Evolutionary conservation across 352 stramenopile genomes (phyloP).

Genomic region (Phytophthora citricola): DNA sequence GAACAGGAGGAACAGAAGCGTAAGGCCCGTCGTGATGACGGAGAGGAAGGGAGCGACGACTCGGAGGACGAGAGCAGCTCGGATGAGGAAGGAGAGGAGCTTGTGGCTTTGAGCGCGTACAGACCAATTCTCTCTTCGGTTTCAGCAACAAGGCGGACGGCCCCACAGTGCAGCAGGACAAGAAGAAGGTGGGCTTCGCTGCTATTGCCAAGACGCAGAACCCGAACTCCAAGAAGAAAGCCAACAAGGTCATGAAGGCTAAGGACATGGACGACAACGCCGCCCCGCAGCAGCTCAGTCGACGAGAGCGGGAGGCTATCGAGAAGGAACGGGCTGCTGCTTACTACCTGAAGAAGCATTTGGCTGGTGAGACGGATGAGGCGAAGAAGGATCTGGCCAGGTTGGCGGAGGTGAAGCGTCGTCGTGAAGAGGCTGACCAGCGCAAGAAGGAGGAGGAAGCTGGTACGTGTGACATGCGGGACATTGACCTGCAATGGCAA

Average conservation of each 20-base stretch:
- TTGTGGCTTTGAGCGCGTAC: slow-evolving; percentile 76
- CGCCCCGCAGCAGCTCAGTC: slow-evolving; percentile 74
- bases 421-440: slow-evolving; percentile 82
- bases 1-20: slow-evolving; percentile 80
- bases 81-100: slow-evolving; percentile 57
- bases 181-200: slow-evolving; percentile 77
- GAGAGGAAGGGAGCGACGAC: slow-evolving; percentile 49
- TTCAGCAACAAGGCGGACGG: slow-evolving; percentile 69
- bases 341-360: slow-evolving; percentile 85
- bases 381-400: slow-evolving; percentile 87
- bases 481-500: neutral
- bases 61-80: slow-evolving; percentile 65
- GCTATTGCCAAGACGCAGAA: slow-evolving; percentile 85
- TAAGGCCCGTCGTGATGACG: slow-evolving; percentile 71
- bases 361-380: slow-evolving; percentile 87
- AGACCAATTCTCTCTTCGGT: slow-evolving; percentile 76
- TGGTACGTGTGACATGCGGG: slow-evolving; percentile 32
- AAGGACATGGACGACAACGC: slow-evolving; percentile 78
- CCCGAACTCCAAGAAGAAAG: slow-evolving; percentile 72
- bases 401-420: slow-evolving; percentile 78
- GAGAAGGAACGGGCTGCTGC: slow-evolving; percentile 82
- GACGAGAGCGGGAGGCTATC: slow-evolving; percentile 87
- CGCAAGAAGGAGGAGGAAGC: slow-evolving; percentile 85
- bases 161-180: slow-evolving; percentile 61
- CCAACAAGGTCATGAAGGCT: slow-evolving; percentile 88